Base-by-base conservation (phyloP, 305 asterid species). In the Rubia tinctorum region DNA sequence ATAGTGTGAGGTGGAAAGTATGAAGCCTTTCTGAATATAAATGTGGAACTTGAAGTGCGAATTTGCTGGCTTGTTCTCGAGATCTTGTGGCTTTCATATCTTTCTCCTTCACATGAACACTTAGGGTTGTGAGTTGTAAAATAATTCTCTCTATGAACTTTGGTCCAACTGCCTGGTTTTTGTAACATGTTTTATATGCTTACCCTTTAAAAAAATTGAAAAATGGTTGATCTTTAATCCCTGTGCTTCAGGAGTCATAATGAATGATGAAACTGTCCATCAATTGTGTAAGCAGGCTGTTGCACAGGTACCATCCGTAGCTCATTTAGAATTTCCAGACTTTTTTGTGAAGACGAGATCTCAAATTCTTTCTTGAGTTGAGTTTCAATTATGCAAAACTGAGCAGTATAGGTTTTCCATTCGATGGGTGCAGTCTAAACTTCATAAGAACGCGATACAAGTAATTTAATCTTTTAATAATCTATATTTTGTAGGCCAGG, bases 201-300 rank as follows among this genome's bases (percentile, higher is more conserved):
- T 6, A 22, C 22, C 18, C 60, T 47, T 27, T 8, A 2, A 20
- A 23, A 7, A 47, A 44, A 7, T 68, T 23, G 60, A 39, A 60
- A 14, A 39, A 30, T 68, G 23, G 23, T 15, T 20, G 72, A 25
- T 68, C 60, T 68, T 27, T 25, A 6, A 68, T 14, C 20, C 14
- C 27, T 25, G 72, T 85, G 72, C 53, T 88, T 83, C 94, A 95
- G 99, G 99, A 73, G 96, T 92, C 69, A 92, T 95, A 80, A 84
- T 95, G 91, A 95, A 95, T 76, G 99, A 95, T 75, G 99, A 89
- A 87, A 95, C 99, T 65, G 94, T 95, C 76, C 91, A 86, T 83
- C 99, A 95, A 80, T 79, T 95, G 80, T 95, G 99, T 75, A 92
- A 90, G 82, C 99, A 92, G 83, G 99, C 99, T 37, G 95, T 95